Conservation (phyloP, 2,329 filamentous ascomycete species). For the Sclerotinia nivalis region DNA sequence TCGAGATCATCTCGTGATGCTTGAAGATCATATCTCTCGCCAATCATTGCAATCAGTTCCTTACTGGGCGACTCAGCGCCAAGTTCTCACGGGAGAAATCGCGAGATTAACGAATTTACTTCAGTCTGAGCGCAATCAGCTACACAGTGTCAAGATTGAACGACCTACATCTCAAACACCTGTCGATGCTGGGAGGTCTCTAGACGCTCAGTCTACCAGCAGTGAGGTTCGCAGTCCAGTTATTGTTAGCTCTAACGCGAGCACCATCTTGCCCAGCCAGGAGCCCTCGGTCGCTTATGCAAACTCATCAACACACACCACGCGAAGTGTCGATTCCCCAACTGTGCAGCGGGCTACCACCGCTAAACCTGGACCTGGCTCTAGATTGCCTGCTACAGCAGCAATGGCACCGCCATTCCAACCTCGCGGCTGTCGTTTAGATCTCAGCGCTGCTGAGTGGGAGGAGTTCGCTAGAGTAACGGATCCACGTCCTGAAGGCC, state of each 20-base stretch:
- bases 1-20: constrained; percentile 54
- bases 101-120: neutral
- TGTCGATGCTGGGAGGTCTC: neutral
- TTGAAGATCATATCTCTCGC: constrained; percentile 59
- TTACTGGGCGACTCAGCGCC: constrained; percentile 49
- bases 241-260: neutral
- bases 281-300: neutral
- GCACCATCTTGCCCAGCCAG: neutral
- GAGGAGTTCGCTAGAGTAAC: constrained; percentile 16
- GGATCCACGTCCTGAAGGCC: constrained; percentile 16
- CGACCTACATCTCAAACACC: neutral
- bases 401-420: constrained; percentile 43
- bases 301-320: neutral
- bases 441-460: constrained; percentile 18
- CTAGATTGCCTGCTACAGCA: constrained; percentile 37
- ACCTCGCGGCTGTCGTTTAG: constrained; percentile 31
- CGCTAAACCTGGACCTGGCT: constrained; percentile 8
- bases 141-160: neutral
- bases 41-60: constrained; percentile 48
- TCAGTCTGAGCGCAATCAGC: neutral
- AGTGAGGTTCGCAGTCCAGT: neutral
- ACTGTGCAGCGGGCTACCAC: neutral
- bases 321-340: constrained; percentile 9
- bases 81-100: constrained; percentile 43
- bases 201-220: neutral